phyloP scores from a whole-genome alignment of 2,329 filamentous ascomycete species.

The Grosmannia huntii region DNA sequence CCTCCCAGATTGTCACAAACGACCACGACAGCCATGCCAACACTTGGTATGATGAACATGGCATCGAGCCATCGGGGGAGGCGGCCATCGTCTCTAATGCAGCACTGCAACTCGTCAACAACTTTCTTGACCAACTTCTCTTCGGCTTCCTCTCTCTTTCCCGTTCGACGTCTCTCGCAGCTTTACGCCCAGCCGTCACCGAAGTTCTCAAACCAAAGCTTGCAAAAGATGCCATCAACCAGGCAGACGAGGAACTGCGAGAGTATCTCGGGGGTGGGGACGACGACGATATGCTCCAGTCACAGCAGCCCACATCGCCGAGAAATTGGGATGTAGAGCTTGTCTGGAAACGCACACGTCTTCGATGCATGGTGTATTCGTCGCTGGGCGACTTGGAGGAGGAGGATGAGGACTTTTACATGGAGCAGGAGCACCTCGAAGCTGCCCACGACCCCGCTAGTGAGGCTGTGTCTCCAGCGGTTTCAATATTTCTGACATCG shows the following conservation, averaged over 20 bases:
- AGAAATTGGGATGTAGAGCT: slow-evolving; percentile 79
- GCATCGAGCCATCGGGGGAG: slow-evolving; percentile 50
- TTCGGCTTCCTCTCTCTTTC: slow-evolving; percentile 79
- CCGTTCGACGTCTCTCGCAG: slow-evolving; percentile 61
- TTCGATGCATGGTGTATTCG: slow-evolving; percentile 97
- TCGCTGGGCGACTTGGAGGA: slow-evolving; percentile 95
- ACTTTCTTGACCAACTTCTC: slow-evolving; percentile 84
- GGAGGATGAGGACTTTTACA: slow-evolving; percentile 85
- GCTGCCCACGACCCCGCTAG: slow-evolving; percentile 43
- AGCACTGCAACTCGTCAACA: slow-evolving; percentile 71
- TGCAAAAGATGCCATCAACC: slow-evolving; percentile 48
- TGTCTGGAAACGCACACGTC: slow-evolving; percentile 82
- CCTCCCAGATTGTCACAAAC: slow-evolving; percentile 82
- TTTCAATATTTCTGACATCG: slow-evolving; percentile 91
- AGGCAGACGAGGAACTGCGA: slow-evolving; percentile 39
- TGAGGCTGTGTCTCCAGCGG: slow-evolving; percentile 71
- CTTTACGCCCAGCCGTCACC: slow-evolving; percentile 67
- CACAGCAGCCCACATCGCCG: slow-evolving; percentile 35
- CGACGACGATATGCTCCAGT: slow-evolving; percentile 54
- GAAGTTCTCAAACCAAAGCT: slow-evolving; percentile 84
- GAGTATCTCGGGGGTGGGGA: slow-evolving; percentile 75
- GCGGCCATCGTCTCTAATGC: slow-evolving; percentile 59
- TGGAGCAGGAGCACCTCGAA: slow-evolving; percentile 65
- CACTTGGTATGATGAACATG: slow-evolving; percentile 56
- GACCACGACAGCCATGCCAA: slow-evolving; percentile 67